Conservation (phyloP, 2,329 filamentous ascomycete genomes). For the Bretziella fagacearum region DNA sequence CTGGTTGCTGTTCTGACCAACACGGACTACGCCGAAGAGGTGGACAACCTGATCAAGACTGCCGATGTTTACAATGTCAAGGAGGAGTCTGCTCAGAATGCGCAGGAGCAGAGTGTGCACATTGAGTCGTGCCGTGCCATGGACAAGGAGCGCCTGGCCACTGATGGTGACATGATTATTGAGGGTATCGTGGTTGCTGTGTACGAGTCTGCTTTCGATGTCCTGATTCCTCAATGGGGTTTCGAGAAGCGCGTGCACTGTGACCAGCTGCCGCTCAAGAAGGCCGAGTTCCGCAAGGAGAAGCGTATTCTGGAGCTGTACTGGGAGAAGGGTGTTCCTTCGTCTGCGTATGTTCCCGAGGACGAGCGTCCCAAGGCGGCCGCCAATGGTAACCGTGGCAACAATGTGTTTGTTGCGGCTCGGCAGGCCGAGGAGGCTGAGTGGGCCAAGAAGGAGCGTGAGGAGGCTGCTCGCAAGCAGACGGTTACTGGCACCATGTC, state of each 20-base stretch:
- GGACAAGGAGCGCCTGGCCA: conserved; percentile 76
- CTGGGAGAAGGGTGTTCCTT: conserved; percentile 98
- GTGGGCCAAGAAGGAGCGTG: conserved; percentile 65
- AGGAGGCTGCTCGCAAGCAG: conserved; percentile 81
- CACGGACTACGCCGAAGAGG: conserved; percentile 73
- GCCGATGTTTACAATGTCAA: conserved; percentile 95
- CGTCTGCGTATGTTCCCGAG: conserved; percentile 87
- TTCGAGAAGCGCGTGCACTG: conserved; percentile 99
- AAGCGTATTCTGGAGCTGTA: conserved; percentile 88
- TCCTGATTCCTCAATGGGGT: conserved; percentile 93
- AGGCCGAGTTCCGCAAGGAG: conserved; percentile 98
- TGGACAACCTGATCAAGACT: conserved; percentile 78
- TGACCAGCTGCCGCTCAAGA: conserved; percentile 92
- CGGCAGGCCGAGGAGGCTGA: conserved; percentile 70
- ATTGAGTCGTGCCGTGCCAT: conserved; percentile 94
- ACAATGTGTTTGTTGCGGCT: conserved; percentile 50
- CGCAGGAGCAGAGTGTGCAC: conserved; percentile 96
- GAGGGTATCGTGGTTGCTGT: conserved; percentile 94
- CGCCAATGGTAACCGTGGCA: conserved; percentile 33
- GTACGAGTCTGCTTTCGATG: conserved; percentile 96
- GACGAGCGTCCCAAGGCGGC: conserved; percentile 85
- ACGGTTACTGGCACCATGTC: conserved; percentile 91
- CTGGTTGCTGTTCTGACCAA: conserved; percentile 71
- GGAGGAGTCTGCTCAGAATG: conserved; percentile 94
- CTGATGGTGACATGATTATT: conserved; percentile 79